These are phyloP conservation scores for Hypoxylon sp. DNA, from an alignment of 2,329 filamentous ascomycete genomes.

Conservation along the genomic window DNA sequence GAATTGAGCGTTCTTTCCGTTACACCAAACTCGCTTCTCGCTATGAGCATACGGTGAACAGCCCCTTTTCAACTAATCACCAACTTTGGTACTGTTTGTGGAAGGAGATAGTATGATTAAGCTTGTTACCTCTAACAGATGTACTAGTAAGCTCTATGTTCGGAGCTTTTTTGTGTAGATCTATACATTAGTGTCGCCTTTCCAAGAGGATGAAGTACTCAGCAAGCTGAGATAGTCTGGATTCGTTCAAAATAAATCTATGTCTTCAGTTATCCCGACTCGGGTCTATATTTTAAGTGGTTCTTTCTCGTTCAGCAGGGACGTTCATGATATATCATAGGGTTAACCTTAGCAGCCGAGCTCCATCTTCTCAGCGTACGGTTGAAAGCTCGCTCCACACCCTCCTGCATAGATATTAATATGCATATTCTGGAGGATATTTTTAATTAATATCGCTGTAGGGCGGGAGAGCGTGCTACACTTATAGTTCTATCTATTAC, in stretches of 20 bases:
- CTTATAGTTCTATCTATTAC: neutral
- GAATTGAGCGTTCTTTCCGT: neutral
- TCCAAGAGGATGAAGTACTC: neutral
- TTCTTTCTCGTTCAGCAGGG: neutral
- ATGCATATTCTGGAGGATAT: neutral
- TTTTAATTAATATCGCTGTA: too few species aligned
- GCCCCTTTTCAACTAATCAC: neutral
- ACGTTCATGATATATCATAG: neutral
- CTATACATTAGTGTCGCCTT: neutral
- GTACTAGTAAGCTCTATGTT: neutral
- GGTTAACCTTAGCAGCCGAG: too few species aligned
- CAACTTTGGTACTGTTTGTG: neutral
- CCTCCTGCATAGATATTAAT: neutral
- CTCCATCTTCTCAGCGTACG: too few species aligned
- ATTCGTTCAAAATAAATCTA: neutral
- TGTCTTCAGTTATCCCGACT: too few species aligned
- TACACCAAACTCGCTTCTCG: neutral
- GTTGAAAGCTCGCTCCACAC: too few species aligned
- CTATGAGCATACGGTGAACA: neutral
- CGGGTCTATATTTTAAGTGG: neutral
- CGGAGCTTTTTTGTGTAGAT: neutral
- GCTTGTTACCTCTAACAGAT: neutral
- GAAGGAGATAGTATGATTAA: neutral
- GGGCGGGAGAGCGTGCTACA: neutral
- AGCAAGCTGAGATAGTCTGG: neutral